phyloP scores from a whole-genome alignment of 2,329 filamentous ascomycete genomes.

The Microsporum audouinii region DNA sequence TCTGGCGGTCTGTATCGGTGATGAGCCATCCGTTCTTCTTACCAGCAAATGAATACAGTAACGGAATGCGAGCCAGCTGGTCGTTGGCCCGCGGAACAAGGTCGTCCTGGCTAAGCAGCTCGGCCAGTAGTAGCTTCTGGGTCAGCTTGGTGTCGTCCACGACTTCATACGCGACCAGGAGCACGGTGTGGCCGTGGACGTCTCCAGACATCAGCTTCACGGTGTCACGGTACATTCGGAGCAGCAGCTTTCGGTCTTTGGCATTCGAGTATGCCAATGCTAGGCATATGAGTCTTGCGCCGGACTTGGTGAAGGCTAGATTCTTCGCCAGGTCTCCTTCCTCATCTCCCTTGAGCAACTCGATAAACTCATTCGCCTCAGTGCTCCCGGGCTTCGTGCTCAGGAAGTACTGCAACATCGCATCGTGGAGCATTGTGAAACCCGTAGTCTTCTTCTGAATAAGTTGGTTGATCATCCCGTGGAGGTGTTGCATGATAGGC shows the following conservation, averaged over 20 bases:
- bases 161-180: constrained; percentile 78
- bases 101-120: constrained; percentile 61
- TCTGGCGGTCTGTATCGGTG: constrained; percentile 51
- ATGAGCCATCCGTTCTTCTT: constrained; percentile 51
- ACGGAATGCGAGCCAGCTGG: constrained; percentile 46
- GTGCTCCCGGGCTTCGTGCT: constrained; percentile 65
- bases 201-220: constrained; percentile 78
- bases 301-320: constrained; percentile 86
- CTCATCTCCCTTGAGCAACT: constrained; percentile 84
- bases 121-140: constrained; percentile 73
- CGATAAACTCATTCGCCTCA: constrained; percentile 77
- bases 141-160: constrained; percentile 89
- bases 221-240: constrained; percentile 83
- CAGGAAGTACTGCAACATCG: constrained; percentile 92
- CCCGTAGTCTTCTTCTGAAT: constrained; percentile 94
- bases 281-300: constrained; percentile 68
- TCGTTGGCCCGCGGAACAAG: constrained; percentile 35
- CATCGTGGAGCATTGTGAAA: constrained; percentile 96
- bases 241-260: constrained; percentile 82
- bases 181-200: constrained; percentile 62
- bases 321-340: constrained; percentile 86
- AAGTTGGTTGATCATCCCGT: constrained; percentile 78
- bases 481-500: constrained; percentile 74
- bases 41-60: constrained; percentile 73
- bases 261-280: constrained; percentile 73